Conservation (phyloP, 345 rosid genomes). For the Brassica rapa region DNA sequence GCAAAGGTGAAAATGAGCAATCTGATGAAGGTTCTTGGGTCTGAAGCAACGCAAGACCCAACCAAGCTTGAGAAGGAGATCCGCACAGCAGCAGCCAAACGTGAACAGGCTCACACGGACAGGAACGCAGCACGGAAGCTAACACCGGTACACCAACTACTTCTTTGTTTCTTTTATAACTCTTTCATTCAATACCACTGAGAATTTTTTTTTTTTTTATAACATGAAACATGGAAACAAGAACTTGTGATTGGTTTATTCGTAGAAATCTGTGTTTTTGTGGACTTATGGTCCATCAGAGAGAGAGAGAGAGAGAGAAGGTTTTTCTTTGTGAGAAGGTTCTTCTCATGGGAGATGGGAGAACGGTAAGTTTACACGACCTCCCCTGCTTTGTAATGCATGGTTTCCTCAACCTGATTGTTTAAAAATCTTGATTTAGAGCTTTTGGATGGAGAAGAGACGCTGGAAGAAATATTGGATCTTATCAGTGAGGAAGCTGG, state of each 20-base stretch:
- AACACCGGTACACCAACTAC: constrained; percentile 50
- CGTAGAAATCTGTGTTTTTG: neutral
- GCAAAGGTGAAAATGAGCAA: constrained; percentile 97
- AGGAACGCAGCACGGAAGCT: constrained; percentile 90
- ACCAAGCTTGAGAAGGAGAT: constrained; percentile 93
- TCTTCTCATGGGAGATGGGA: constrained; percentile 39
- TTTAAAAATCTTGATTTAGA: constrained; percentile 15
- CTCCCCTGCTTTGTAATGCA: too few species aligned
- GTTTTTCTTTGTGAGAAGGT: constrained; percentile 34
- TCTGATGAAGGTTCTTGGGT: constrained; percentile 90
- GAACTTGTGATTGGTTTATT: neutral
- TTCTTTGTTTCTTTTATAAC: too few species aligned
- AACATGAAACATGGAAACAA: too few species aligned
- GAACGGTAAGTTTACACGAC: too few species aligned
- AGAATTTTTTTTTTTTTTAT: too few species aligned
- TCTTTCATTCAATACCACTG: too few species aligned
- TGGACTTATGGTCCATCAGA: neutral
- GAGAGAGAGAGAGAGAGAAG: neutral
- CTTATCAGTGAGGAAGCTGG: constrained; percentile 48
- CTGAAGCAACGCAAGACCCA: constrained; percentile 97
- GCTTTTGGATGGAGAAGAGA: constrained; percentile 44
- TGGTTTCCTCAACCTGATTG: neutral
- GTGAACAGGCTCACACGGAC: constrained; percentile 97
- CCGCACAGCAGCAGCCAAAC: constrained; percentile 92
- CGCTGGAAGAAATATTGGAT: constrained; percentile 52